Conservation (phyloP, 2,329 filamentous ascomycete genomes). For the Cladophialophora immunda region DNA sequence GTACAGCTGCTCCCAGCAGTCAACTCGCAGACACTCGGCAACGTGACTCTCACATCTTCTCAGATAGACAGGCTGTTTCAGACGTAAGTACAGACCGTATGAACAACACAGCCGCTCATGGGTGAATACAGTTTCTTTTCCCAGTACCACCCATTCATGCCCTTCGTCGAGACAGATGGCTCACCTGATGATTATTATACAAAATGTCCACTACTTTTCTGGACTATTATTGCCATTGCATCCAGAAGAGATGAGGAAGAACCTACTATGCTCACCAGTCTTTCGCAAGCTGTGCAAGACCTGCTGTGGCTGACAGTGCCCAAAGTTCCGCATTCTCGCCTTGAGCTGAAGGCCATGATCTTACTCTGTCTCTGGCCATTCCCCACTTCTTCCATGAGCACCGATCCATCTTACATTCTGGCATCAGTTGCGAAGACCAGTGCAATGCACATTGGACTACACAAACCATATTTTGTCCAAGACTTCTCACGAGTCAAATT, state of each 20-base stretch:
- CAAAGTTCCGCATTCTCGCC: constrained; percentile 68
- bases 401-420: constrained; percentile 71
- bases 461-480: constrained; percentile 69
- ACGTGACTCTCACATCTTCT: neutral
- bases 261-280: constrained; percentile 60
- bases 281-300: constrained; percentile 61
- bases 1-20: neutral
- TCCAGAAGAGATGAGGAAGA: constrained; percentile 66
- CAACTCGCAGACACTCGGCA: neutral
- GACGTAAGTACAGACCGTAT: neutral
- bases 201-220: constrained; percentile 69
- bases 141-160: neutral
- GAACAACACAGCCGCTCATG: neutral
- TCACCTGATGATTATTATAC: constrained; percentile 65
- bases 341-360: constrained; percentile 70
- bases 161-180: neutral
- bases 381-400: constrained; percentile 68
- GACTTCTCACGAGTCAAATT: constrained; percentile 60
- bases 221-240: constrained; percentile 70
- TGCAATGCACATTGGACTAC: constrained; percentile 71
- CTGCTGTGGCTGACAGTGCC: constrained; percentile 69
- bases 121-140: constrained; percentile 3
- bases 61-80: neutral
- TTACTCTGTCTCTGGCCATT: constrained; percentile 71
- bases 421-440: constrained; percentile 72